Base-by-base conservation (phyloP, 768 basidiomycete species). In the Ramaria rubella region DNA sequence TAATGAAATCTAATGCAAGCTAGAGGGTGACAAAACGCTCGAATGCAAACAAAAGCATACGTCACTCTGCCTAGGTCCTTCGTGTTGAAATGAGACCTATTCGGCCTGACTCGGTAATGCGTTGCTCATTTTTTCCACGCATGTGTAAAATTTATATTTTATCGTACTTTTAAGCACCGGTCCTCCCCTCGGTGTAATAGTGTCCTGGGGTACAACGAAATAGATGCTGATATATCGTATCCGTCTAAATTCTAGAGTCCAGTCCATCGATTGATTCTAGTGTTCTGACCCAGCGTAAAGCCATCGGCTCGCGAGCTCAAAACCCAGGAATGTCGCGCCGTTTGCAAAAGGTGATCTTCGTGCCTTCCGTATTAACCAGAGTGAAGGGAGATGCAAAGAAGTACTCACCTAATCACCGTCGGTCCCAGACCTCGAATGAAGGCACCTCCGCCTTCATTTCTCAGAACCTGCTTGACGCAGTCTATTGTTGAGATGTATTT, bases 271-370 rank as follows among this genome's bases (percentile, higher is more conserved):
- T n/a, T n/a, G n/a, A n/a, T 26, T 12, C 46, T 45, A 56, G 31
- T 56, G 55, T 9, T 48, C 55, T 5, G 55, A 46, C 11, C 29
- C 55, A 2, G 55, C 58, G 45, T 61, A 59, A 30, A 61, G 53
- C 46, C 66, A 67, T 49, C 93, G 80, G 72, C 83, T 92, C 43
- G 90, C 91, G 73, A 97, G 77, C 76, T 98, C 95, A 65, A 94
- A 97, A 1, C 91, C 94, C 56, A 95, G 81, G 79, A 97, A 98
- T 0, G 95, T 98, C 1, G 92, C 92, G 19, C 94, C 95, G 63
- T 97, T 98, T 11, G 94, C 94, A 64, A 96, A 95, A 1, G 94
- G 94, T 2, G 91, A 94, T 64, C 91, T 94, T 52, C 17, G 43
- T 57, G 44, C 23, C n/a, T 6, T 46, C 36, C 57, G 49, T 3